Base-by-base conservation (phyloP, 164 flowering plant species). In the Warburgia ugandensis region DNA sequence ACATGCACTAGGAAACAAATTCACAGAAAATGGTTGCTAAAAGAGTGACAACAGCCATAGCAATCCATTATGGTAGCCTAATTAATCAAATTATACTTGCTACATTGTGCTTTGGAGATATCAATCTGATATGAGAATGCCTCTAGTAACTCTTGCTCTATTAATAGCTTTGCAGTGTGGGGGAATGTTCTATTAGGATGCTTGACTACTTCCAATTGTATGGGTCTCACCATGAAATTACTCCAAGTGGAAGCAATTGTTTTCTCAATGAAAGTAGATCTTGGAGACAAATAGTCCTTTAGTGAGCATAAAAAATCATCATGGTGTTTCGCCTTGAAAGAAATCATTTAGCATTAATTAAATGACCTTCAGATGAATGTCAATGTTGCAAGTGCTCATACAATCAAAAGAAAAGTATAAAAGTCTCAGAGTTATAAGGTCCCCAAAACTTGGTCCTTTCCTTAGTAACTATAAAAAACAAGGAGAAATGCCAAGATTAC, bases 221-320 rank as follows among this genome's bases (percentile, higher is more conserved):
- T 26, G 12, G 74, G 56, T 44, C 54, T 66, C 46, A 80, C 49
- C 4, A 67, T 59, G 58, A 86, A 86, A 39, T 74, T 63, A 20
- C 58, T 59, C 56, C 53, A 70, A 38, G 69, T 40, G 23, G 84
- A 70, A 29, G 71, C 45, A 1, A 76, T 29, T 1, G 88, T 84
- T 67, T 67, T 70, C 20, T 72, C 76, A 7, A 90, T 71, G 65
- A 90, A 90, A 33, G 30, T 64, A 35, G 76, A 61, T 65, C 86
- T 76, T 29, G 44, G 14, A 16, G 84, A 62, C 50, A 86, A 29
- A 55, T 74, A 76, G 56, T 80, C 86, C 70, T 79, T 90, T 78
- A 86, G 65, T 3, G 81, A 65, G 51, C 97, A 79, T 14, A 90
- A 61, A 46, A 90, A 90, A 10, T 90, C 97, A 55, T 47, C 32